Conservation (phyloP, 805 yeast species). For the Cyberlindnera maritima region DNA sequence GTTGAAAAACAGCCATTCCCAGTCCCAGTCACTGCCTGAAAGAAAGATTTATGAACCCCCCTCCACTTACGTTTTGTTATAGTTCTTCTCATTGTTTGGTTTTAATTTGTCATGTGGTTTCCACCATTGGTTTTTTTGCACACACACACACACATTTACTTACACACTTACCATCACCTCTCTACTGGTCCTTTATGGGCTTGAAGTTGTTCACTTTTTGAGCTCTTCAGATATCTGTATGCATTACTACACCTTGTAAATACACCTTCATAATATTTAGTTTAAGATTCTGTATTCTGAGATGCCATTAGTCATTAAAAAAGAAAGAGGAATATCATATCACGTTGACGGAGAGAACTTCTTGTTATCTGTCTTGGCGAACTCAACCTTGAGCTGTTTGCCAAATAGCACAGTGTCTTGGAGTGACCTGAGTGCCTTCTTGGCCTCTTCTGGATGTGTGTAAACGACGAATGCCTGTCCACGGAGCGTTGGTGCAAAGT, state of each 20-base stretch:
- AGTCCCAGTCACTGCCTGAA: conserved; percentile 26
- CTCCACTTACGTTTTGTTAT: not conserved
- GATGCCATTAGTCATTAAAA: not conserved
- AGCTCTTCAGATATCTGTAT: not conserved
- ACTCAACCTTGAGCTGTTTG: conserved; percentile 45
- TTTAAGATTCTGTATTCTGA: not conserved
- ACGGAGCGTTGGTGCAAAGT: conserved; percentile 42
- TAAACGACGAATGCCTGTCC: conserved; percentile 70
- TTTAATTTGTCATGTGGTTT: not conserved
- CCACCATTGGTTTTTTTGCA: not conserved
- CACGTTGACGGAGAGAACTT: not conserved
- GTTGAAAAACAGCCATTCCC: conserved; percentile 31
- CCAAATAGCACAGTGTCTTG: conserved; percentile 52
- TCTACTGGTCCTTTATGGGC: not conserved
- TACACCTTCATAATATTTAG: not conserved
- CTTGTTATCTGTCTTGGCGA: conserved; percentile 34
- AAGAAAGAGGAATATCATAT: not conserved
- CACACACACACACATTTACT: not conserved
- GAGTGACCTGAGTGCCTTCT: conserved; percentile 45
- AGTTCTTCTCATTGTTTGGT: not conserved
- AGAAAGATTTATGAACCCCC: not conserved
- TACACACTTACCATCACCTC: not conserved
- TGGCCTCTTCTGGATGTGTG: conserved; percentile 47
- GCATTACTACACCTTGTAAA: conserved; percentile 6
- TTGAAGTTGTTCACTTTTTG: not conserved